These are phyloP conservation scores for Nannochloropsis limnetica DNA, from an alignment of 352 stramenopile species.

Conservation along the genomic window DNA sequence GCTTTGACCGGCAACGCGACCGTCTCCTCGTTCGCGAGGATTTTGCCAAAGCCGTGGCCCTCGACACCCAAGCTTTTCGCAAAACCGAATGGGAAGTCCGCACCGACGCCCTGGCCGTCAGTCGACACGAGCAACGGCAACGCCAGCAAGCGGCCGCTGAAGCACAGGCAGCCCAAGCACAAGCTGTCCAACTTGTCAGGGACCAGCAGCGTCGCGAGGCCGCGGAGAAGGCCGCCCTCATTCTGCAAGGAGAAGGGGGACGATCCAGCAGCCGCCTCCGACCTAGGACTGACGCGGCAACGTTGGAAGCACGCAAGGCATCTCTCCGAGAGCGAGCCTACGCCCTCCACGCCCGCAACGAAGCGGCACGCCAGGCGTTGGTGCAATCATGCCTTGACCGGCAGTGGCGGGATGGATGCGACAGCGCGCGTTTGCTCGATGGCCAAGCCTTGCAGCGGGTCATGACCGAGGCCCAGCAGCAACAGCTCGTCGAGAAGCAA, in stretches of 20 bases:
- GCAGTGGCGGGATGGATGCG: not conserved
- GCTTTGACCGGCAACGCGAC: slow-evolving; percentile 10
- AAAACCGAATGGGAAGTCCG: not conserved
- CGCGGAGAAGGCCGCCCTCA: not conserved
- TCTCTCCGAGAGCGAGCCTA: not conserved
- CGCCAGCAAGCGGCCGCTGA: not conserved
- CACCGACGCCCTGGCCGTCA: slow-evolving; percentile 1
- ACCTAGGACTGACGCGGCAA: not conserved
- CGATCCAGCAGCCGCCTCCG: not conserved
- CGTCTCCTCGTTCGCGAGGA: not conserved
- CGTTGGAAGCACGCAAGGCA: not conserved
- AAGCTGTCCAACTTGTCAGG: not conserved
- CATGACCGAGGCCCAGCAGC: not conserved
- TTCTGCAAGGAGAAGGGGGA: not conserved
- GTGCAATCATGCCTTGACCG: slow-evolving; percentile 3
- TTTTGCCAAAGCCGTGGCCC: slow-evolving; percentile 5
- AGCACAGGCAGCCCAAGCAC: not conserved
- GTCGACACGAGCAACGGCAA: slow-evolving; percentile 10
- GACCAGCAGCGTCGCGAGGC: not conserved
- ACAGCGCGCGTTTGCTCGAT: not conserved
- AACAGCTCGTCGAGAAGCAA: not conserved
- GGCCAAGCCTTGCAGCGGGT: not conserved
- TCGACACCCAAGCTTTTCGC: not conserved
- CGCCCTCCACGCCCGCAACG: slow-evolving; percentile 9
- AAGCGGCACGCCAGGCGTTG: not conserved